Evolutionary conservation across 306 rosid species (phyloP), one percentile per base, ranked within the genome.

Genomic region (Begonia loranthoides): DNA sequence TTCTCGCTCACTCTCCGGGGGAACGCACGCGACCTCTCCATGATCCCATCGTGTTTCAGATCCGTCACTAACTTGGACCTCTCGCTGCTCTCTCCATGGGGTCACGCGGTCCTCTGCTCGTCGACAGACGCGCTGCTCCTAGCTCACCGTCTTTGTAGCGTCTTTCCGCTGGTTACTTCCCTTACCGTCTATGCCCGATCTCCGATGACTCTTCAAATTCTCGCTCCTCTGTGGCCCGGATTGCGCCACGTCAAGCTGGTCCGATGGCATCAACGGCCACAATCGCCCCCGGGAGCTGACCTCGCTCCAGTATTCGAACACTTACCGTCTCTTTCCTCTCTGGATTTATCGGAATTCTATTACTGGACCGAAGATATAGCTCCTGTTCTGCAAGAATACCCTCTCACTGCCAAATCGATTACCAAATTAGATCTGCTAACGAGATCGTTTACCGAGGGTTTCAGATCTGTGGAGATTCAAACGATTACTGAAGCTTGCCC

Each of bases 321-420:
- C n/a, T 90, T 95, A 57, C 68, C 47, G 17, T 57, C 76, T 1
- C 75, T 86, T 2, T 34, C 73, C 15, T 73, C 89, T 9, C 72
- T 90, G 45, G 95, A 90, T 71, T 66, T 86, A 12, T 86, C 99
- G 12, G 63, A 80, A 48, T 90, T 82, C 77, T 90, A 86, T 66
- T 85, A 82, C 82, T 82, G 87, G 82, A 76, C 90, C 11, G 95
- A 90, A 52, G 95, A 90, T 45, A 76, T 90, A 55, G 82, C 87
- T 5, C 92, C 95, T 10, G 82, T 80, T 43, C 71, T 90, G 1
- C 13, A 61, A 5, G 76, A 74, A 0, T 65, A 76, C 17, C 79
- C 73, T 1, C 9, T n/a, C 13, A 51, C 75, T 7, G 80, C 95
- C 3, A 60, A 66, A 0, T 78, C 86, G 12, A 77, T 90, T 39